Percentiles rank a stretch among this genome's conserved stretches.
phyloP scores from a whole-genome alignment of 2,329 filamentous ascomycete genomes.

The Chalaropsis thielavioides region DNA sequence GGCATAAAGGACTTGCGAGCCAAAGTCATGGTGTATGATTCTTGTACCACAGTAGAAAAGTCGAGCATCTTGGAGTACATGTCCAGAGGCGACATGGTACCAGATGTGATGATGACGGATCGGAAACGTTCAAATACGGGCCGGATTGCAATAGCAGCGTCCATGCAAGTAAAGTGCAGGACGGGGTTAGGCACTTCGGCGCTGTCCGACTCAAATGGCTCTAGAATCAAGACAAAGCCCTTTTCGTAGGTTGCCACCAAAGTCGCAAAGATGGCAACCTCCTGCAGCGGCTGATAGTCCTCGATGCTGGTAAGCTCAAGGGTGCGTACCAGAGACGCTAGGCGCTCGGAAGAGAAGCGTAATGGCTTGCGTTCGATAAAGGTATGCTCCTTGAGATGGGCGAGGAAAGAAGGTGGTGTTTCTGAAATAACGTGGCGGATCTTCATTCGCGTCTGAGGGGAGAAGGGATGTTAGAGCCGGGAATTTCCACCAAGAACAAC shows the following conservation, averaged over 20 bases:
- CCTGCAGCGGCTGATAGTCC: constrained; percentile 91
- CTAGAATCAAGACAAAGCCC: constrained; percentile 88
- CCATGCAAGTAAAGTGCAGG: constrained; percentile 91
- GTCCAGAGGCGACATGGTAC: constrained; percentile 89
- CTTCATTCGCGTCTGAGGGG: constrained; percentile 75
- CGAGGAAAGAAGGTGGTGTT: constrained; percentile 83
- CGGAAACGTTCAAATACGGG: constrained; percentile 95
- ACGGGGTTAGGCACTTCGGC: constrained; percentile 92
- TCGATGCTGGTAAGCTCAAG: constrained; percentile 95
- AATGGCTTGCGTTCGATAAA: constrained; percentile 96
- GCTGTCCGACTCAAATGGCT: constrained; percentile 89
- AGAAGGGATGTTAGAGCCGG: background rate
- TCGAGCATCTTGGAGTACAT: constrained; percentile 99
- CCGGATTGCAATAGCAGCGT: constrained; percentile 94
- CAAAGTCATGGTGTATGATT: constrained; percentile 95
- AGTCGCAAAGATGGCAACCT: constrained; percentile 94
- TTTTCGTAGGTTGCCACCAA: constrained; percentile 94
- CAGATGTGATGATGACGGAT: constrained; percentile 96
- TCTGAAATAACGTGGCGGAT: constrained; percentile 95
- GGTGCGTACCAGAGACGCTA: constrained; percentile 88
- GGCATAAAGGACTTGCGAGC: constrained; percentile 89
- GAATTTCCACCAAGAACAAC: background rate
- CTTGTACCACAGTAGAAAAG: constrained; percentile 82
- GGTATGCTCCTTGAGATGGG: constrained; percentile 85
- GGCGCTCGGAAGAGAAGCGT: constrained; percentile 82